These are phyloP conservation scores for Phlebopus sp. DNA, from an alignment of 1,284 basidiomycete genomes.

Conservation along the genomic window DNA sequence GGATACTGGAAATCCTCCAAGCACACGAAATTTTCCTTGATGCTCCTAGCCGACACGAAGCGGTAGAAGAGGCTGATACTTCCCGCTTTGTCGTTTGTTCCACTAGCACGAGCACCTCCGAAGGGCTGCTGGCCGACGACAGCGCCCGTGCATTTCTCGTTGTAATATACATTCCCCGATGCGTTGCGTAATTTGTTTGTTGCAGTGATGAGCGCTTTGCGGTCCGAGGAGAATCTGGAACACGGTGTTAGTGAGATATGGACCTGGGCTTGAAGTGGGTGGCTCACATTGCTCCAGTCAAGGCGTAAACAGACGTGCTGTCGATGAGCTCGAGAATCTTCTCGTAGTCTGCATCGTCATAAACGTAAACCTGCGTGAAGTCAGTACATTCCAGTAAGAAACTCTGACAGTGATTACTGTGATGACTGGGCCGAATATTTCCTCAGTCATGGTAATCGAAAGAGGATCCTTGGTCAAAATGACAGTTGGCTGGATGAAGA, in stretches of 20 bases:
- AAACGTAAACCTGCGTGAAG: slow-evolving; percentile 69
- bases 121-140: slow-evolving; percentile 97
- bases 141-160: slow-evolving; percentile 95
- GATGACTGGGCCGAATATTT: slow-evolving; percentile 96
- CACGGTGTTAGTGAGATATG: slow-evolving; percentile 7
- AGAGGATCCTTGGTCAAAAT: slow-evolving; percentile 92
- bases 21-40: slow-evolving; percentile 94
- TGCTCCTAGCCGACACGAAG: slow-evolving; percentile 86
- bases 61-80: slow-evolving; percentile 88
- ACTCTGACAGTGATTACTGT: slow-evolving; percentile 55
- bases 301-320: slow-evolving; percentile 82
- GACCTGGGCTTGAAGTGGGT: not conserved
- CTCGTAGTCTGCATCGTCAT: slow-evolving; percentile 80
- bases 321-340: slow-evolving; percentile 88
- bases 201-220: slow-evolving; percentile 72
- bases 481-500: slow-evolving; percentile 92
- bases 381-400: slow-evolving; percentile 2
- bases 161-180: slow-evolving; percentile 92
- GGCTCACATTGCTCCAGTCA: slow-evolving; percentile 86
- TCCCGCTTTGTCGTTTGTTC: slow-evolving; percentile 98
- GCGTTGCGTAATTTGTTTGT: slow-evolving; percentile 82
- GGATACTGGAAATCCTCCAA: slow-evolving; percentile 81
- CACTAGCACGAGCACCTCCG: slow-evolving; percentile 89
- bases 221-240: slow-evolving; percentile 76
- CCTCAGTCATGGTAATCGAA: slow-evolving; percentile 89